phyloP scores from a whole-genome alignment of 2,329 filamentous ascomycete genomes.

The Cytospora schulzeri region DNA sequence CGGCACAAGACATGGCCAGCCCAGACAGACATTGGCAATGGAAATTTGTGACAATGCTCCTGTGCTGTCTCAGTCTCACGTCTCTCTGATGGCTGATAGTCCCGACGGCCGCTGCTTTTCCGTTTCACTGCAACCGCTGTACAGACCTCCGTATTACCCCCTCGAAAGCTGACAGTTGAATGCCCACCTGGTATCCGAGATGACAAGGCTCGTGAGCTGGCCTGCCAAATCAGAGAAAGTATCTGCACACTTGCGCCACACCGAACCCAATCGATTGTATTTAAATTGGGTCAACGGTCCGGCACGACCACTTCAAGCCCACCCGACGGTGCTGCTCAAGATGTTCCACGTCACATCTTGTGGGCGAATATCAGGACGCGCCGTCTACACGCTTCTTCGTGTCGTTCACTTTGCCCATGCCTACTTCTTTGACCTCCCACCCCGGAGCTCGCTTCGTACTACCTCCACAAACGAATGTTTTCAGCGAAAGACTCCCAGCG shows the following conservation, averaged over 20 bases:
- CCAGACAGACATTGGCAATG: no score
- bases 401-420: no score
- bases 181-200: not conserved
- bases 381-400: no score
- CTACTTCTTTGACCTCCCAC: no score
- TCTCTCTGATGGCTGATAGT: not conserved
- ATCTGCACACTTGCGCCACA: not conserved
- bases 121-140: not conserved
- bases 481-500: not conserved
- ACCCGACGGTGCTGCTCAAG: no score
- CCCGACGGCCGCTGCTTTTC: no score
- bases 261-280: not conserved
- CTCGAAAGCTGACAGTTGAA: not conserved
- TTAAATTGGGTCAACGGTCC: not conserved
- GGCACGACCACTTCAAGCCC: not conserved
- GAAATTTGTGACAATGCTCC: not conserved
- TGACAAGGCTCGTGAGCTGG: no score
- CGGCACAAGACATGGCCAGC: no score
- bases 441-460: no score
- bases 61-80: not conserved
- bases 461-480: not conserved
- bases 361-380: no score
- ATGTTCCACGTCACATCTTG: no score
- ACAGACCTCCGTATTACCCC: no score
- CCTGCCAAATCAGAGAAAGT: not conserved